Percentiles rank a stretch among this genome's conserved stretches.
These are phyloP conservation scores for Parastagonospora avenae DNA, from an alignment of 2,329 filamentous ascomycete genomes.

Conservation along the genomic window DNA sequence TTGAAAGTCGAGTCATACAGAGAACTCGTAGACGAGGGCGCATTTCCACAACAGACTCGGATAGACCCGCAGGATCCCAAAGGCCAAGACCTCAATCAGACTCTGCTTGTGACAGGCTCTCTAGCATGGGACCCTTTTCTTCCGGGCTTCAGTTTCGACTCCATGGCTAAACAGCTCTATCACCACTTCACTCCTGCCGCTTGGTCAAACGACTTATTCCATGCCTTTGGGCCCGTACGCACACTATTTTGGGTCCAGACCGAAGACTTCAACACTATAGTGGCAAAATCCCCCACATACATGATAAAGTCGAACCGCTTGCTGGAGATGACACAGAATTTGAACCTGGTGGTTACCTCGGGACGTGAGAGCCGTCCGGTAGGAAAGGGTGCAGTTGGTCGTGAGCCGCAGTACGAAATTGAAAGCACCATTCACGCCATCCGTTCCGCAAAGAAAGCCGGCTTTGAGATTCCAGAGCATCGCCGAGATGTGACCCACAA, in stretches of 20 bases:
- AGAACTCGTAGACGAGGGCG: conserved; percentile 56
- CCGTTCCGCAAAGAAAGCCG: conserved; percentile 20
- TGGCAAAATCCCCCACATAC: conserved; percentile 63
- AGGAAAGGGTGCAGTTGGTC: conserved; percentile 21
- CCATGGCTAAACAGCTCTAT: conserved; percentile 62
- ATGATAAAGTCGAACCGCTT: conserved; percentile 65
- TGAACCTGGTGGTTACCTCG: conserved; percentile 47
- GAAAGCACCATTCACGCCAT: conserved; percentile 33
- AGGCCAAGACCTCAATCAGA: conserved; percentile 66
- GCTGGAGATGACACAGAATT: conserved; percentile 65
- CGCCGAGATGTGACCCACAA: conserved; percentile 32
- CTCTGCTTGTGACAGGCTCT: conserved; percentile 64
- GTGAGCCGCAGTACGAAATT: conserved; percentile 38
- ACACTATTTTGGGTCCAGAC: conserved; percentile 75
- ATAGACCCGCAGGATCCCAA: conserved; percentile 47
- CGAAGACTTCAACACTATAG: conserved; percentile 61
- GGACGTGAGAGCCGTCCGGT: conserved; percentile 9
- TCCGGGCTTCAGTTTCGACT: conserved; percentile 57
- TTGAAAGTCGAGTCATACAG: conserved; percentile 49
- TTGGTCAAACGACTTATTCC: conserved; percentile 65
- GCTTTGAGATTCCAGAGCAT: conserved; percentile 31
- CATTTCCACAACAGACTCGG: conserved; percentile 62
- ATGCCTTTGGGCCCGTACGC: conserved; percentile 78
- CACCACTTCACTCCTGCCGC: conserved; percentile 67
- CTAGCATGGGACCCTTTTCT: conserved; percentile 48